Conservation (phyloP, 2,329 filamentous ascomycete species). For the Cladosporium colombiae region DNA sequence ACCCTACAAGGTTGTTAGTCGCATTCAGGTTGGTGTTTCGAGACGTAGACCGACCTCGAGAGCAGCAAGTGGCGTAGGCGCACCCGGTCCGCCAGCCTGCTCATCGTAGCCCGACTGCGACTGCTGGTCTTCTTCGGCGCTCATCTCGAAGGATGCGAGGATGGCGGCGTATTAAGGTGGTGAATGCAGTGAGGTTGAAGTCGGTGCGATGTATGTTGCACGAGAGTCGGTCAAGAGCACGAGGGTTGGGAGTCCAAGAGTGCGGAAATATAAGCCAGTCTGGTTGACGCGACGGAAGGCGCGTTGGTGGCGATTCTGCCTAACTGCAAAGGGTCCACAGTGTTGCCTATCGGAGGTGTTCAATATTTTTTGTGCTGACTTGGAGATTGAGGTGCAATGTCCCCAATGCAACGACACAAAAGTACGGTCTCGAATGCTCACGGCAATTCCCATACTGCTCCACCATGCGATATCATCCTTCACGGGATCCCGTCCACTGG, state of each 20-base stretch:
- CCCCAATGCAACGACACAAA: neutral
- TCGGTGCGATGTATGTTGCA: neutral
- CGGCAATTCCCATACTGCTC: too few species aligned
- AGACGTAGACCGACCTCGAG: slow-evolving; percentile 66
- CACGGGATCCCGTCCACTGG: neutral
- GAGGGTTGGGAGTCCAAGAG: neutral
- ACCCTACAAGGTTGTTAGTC: slow-evolving; percentile 58
- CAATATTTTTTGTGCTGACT: too few species aligned
- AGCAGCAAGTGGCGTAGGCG: slow-evolving; percentile 83
- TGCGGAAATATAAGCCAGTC: neutral
- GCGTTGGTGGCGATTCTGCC: neutral
- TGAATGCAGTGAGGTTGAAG: neutral
- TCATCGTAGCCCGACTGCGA: slow-evolving; percentile 72
- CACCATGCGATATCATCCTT: neutral
- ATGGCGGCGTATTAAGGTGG: neutral
- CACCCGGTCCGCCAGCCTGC: slow-evolving; percentile 77
- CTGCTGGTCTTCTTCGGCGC: slow-evolving; percentile 57
- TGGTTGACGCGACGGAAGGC: neutral
- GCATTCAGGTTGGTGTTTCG: slow-evolving; percentile 2
- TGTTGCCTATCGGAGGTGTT: too few species aligned
- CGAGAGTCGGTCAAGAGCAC: neutral
- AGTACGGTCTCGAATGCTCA: neutral
- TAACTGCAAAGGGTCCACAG: neutral
- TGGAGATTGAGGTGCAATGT: too few species aligned
- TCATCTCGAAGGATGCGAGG: slow-evolving; percentile 41